phyloP scores from a whole-genome alignment of 2,329 filamentous ascomycete genomes.

The Diplodia intermedia region DNA sequence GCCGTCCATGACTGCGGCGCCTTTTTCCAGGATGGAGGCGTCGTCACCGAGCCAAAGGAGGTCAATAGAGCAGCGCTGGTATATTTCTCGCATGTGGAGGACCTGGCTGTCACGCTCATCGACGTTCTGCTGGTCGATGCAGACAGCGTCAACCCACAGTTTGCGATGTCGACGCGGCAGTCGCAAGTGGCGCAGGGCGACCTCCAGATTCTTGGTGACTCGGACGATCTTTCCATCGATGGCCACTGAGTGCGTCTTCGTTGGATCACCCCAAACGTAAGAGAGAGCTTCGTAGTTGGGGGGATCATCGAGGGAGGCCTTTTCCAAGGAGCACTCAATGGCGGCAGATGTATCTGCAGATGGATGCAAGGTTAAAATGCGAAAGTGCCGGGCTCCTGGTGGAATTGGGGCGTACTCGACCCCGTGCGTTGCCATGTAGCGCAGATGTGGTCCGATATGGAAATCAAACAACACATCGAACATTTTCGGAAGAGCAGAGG shows the following conservation, averaged over 20 bases:
- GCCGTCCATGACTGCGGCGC: slow-evolving; percentile 34
- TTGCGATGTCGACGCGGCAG: slow-evolving; percentile 32
- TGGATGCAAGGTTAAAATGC: too few relatives aligned
- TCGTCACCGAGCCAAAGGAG: slow-evolving; percentile 31
- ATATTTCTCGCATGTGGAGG: slow-evolving; percentile 32
- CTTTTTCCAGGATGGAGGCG: slow-evolving; percentile 30
- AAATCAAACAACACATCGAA: too few relatives aligned
- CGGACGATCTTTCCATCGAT: slow-evolving; percentile 19
- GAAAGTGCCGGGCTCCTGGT: too few relatives aligned
- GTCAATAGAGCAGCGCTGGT: slow-evolving; percentile 12
- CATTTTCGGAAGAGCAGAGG: too few relatives aligned
- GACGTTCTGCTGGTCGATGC: slow-evolving; percentile 33
- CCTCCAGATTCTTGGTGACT: slow-evolving; percentile 32
- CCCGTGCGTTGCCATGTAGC: too few relatives aligned
- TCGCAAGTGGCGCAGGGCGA: slow-evolving; percentile 17
- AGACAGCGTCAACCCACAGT: slow-evolving; percentile 35
- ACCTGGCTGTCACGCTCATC: slow-evolving; percentile 33
- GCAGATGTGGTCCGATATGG: too few relatives aligned
- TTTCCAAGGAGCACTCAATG: too few relatives aligned
- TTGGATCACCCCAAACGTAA: slow-evolving; percentile 34
- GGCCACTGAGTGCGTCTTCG: slow-evolving; percentile 15
- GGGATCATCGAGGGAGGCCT: too few relatives aligned
- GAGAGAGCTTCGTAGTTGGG: slow-evolving; percentile 34
- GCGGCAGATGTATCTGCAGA: too few relatives aligned
- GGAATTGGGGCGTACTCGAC: too few relatives aligned